phyloP scores from a whole-genome alignment of 805 yeast species.

The Kodamaea jinghongensis region DNA sequence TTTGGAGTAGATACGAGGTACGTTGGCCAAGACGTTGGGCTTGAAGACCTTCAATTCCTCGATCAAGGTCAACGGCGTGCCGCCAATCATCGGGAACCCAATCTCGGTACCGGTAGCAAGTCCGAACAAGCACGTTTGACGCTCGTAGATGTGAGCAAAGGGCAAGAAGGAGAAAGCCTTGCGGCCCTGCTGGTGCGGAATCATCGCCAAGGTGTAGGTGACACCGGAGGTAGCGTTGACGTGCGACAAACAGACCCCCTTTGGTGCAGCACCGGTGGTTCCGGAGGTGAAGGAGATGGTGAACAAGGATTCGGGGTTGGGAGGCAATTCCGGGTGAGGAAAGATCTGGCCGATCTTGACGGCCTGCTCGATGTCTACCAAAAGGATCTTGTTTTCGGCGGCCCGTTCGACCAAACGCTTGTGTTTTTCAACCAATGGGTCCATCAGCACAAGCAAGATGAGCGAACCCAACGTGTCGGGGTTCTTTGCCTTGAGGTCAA shows the following conservation, averaged over 20 bases:
- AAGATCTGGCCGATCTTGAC: constrained; percentile 20
- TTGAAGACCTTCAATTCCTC: constrained; percentile 25
- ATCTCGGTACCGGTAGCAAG: constrained; percentile 23
- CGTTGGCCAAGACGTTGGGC: constrained; percentile 24
- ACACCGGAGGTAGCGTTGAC: constrained; percentile 19
- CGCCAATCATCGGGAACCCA: constrained; percentile 23
- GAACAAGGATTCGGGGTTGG: constrained; percentile 17
- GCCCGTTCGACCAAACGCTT: constrained; percentile 58
- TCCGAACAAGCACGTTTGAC: constrained; percentile 23
- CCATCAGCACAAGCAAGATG: constrained; percentile 57
- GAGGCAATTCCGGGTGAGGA: constrained; percentile 17
- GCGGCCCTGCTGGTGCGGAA: constrained; percentile 2
- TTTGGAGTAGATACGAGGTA: constrained; percentile 26
- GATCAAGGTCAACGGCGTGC: constrained; percentile 22
- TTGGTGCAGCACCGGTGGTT: constrained; percentile 26
- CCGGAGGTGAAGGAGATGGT: constrained; percentile 29
- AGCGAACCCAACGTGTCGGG: constrained; percentile 36
- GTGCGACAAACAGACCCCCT: constrained; percentile 25
- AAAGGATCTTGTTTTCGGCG: constrained; percentile 13
- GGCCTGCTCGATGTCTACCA: constrained; percentile 23
- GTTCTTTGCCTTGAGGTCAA: constrained; percentile 40
- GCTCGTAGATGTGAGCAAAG: constrained; percentile 37
- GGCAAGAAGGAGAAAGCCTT: constrained; percentile 29
- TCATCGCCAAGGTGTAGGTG: constrained; percentile 14
- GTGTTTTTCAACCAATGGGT: constrained; percentile 38